These are phyloP conservation scores for Phoma sp. DNA, from an alignment of 2,329 filamentous ascomycete species.

Conservation along the genomic window DNA sequence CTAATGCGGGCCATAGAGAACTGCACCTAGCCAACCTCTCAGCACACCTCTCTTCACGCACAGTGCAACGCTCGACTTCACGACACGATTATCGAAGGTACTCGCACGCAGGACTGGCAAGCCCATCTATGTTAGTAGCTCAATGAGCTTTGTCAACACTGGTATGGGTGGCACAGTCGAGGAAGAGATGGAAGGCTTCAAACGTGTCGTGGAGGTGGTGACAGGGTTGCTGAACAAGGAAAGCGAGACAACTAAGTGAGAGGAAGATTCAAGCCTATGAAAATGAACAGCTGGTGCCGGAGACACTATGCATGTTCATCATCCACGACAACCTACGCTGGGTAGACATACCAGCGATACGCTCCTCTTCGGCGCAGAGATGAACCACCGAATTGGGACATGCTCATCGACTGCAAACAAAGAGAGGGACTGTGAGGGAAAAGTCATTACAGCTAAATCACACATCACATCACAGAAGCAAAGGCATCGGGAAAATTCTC, in stretches of 20 bases:
- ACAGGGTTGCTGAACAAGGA: constrained; percentile 40
- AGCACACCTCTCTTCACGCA: constrained; percentile 81
- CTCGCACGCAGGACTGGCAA: constrained; percentile 74
- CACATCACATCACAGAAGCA: not conserved
- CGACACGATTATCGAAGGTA: constrained; percentile 82
- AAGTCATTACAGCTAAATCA: not conserved
- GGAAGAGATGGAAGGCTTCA: constrained; percentile 92
- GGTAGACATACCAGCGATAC: too few relatives aligned
- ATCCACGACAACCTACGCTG: not conserved
- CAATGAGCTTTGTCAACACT: constrained; percentile 76
- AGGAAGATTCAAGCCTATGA: too few relatives aligned
- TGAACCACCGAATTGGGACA: too few relatives aligned
- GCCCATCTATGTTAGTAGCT: constrained; percentile 91
- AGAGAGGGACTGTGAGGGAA: too few relatives aligned
- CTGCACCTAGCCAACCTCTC: constrained; percentile 65
- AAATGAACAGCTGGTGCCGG: too few relatives aligned
- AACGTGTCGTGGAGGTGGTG: constrained; percentile 74
- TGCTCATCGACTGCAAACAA: too few relatives aligned
- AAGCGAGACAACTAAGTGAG: not conserved
- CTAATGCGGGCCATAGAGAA: constrained; percentile 40
- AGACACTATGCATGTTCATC: too few relatives aligned
- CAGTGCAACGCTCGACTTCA: constrained; percentile 82
- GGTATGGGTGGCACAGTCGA: constrained; percentile 83
- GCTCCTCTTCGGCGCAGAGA: too few relatives aligned
- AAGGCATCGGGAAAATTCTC: not conserved